Conservation (phyloP, 306 rosid genomes). For the Cicer cuneatum region DNA sequence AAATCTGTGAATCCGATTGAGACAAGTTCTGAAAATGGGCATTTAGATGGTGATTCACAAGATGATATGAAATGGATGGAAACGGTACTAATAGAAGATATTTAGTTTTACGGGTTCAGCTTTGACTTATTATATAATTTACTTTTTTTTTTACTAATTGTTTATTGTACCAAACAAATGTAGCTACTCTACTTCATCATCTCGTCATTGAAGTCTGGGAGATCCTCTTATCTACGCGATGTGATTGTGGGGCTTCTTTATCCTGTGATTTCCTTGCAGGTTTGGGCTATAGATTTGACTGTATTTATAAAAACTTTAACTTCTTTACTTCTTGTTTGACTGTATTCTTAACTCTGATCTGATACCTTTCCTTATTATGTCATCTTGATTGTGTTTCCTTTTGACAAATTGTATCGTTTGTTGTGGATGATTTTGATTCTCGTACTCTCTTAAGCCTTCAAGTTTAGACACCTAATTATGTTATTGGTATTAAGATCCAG, state of each 20-base stretch:
- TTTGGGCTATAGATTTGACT: slow-evolving; percentile 47
- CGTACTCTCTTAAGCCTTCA: slow-evolving; percentile 18
- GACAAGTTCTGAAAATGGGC: slow-evolving; percentile 66
- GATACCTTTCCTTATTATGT: slow-evolving; percentile 23
- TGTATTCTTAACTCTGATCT: slow-evolving; percentile 18
- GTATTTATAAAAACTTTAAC: slow-evolving; percentile 5
- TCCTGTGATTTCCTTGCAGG: slow-evolving; percentile 98
- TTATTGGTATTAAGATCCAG: slow-evolving; percentile 23
- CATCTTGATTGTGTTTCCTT: slow-evolving; percentile 31
- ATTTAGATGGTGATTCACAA: slow-evolving; percentile 71
- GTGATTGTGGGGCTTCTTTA: slow-evolving; percentile 86
- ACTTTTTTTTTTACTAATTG: slow-evolving; percentile 42
- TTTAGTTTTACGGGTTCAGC: slow-evolving; percentile 30
- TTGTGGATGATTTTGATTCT: slow-evolving; percentile 29
- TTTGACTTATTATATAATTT: slow-evolving; percentile 36
- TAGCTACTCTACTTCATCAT: slow-evolving; percentile 88
- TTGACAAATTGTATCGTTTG: slow-evolving; percentile 20
- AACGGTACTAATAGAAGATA: slow-evolving; percentile 66
- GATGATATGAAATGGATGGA: slow-evolving; percentile 98
- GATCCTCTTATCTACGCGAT: slow-evolving; percentile 84
- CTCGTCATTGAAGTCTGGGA: slow-evolving; percentile 90
- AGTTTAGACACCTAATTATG: slow-evolving; percentile 12
- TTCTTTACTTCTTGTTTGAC: slow-evolving; percentile 29
- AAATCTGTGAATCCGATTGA: slow-evolving; percentile 55
- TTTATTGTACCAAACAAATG: slow-evolving; percentile 49